Base-by-base conservation (phyloP, 106 monocot species). In the Hemerocallis citrina region DNA sequence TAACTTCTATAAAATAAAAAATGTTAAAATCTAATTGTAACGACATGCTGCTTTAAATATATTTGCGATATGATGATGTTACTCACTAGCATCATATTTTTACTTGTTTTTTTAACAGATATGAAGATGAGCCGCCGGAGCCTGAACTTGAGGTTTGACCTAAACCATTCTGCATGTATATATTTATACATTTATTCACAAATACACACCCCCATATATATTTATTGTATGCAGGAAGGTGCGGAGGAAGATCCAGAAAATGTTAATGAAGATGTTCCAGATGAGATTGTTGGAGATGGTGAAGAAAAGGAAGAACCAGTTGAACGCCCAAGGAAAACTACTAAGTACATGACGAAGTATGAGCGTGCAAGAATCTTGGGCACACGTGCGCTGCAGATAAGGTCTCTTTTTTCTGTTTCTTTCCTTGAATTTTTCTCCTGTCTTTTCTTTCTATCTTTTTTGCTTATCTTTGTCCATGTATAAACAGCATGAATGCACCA, bases 91-190 rank as follows among this genome's bases (percentile, higher is more conserved):
- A n/a, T n/a, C n/a, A n/a, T n/a, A n/a, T 3, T 40, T 23, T 5
- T 14, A 20, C 23, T n/a, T n/a, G n/a, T n/a, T 66, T 45, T 43
- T 40, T 34, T 0, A 67, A 46, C 73, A 93, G 88, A 38, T 93
- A 88, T 22, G 93, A 94, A 38, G 85, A 94, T 80, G 93, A 94
- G 59, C 93, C 93, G 9, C 89, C 89, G 23, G 93, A 94, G 57
- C 93, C 93, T 36, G 93, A 94, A 67, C 69, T 94, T 36, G 93
- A 94, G 74, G 85, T 89, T 67, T 56, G 25, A 4, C 4, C 7
- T 58, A n/a, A 22, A 12, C 24, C 32, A 23, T 15, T 24, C 51
- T 40, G 27, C 6, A 6, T 36, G 33, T 5, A 37, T 8, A 21
- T 35, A 7, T 8, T 39, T 27, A 62, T 37, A 20, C 27, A 4